Base-by-base conservation (phyloP, 441 rosid genomes). In the Corymbia citriodora region DNA sequence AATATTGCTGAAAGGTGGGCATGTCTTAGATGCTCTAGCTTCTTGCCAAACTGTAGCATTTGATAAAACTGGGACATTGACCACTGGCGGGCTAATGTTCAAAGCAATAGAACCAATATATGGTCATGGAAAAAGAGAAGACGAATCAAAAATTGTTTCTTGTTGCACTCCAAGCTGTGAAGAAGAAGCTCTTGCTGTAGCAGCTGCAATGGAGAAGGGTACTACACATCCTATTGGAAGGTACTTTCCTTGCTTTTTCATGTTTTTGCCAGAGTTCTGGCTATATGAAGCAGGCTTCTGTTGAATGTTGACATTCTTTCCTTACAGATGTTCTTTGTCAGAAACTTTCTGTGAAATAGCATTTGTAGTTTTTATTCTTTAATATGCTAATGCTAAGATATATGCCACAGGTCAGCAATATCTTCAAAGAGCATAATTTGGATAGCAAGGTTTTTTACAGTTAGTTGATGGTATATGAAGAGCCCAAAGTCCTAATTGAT, bases 181-280 rank as follows among this genome's bases (percentile, higher is more conserved):
- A 93, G 95, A 94, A 89, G 98, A 97, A 95, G 99, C 99, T 90
- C 98, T 97, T 88, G 99, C 99, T 55, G 97, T 97, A 53, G 99
- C 99, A 36, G 97, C 99, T 93, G 99, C 99, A 9, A 96, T 97
- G 99, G 99, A 97, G 93, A 97, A 96, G 96, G 99, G 99, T 87
- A 97, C 99, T 61, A 97, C 99, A 88, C 99, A 97, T 91, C 99
- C 99, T 88, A 97, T 97, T 91, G 99, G 99, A 93, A 97, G 99
- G 99, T 96, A 94, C 90, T 74, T 83, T 55, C 49, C 33, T 55
- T 48, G 52, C 55, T 82, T 70, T 4, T 6, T 53, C 4, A n/a
- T 81, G 87, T 72, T 83, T 65, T 53, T 40, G 54, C 11, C 17
- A 88, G 53, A 40, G 55, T 52, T 59, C 61, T 81, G 87, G 45